Conservation (phyloP, 257 asterid genomes). For the Solanum neorickii region DNA sequence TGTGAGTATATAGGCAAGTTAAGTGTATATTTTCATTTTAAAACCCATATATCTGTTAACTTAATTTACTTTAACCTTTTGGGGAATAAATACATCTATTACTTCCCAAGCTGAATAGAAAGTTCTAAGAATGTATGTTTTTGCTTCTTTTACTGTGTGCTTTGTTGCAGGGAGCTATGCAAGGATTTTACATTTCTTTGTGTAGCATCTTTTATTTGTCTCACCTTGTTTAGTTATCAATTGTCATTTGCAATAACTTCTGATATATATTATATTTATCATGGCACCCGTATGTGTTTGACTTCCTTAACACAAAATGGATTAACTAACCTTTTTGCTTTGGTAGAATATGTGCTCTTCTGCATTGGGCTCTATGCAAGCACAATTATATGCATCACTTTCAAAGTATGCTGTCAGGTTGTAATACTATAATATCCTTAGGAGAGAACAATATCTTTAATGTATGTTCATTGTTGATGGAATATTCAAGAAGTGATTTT, state of each 20-base stretch:
- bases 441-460: not conserved
- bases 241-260: not conserved
- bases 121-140: not conserved
- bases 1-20: constrained; percentile 35
- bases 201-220: not conserved
- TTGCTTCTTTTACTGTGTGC: not conserved
- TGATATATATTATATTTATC: not conserved
- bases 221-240: not conserved
- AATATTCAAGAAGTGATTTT: not conserved
- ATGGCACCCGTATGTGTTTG: not conserved
- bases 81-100: not conserved
- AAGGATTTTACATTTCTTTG: not conserved
- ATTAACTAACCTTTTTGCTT: not conserved
- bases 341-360: not conserved
- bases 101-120: not conserved
- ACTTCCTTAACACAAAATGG: not conserved
- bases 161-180: not conserved
- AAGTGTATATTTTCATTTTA: not conserved
- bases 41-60: not conserved
- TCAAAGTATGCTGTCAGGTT: not conserved
- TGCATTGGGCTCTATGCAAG: not conserved
- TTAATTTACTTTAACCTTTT: not conserved
- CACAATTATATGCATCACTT: not conserved
- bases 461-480: not conserved
- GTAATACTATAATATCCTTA: not conserved